These are phyloP conservation scores for Cutaneotrichosporon sp. DNA, from an alignment of 1,284 basidiomycete genomes.

Conservation along the genomic window DNA sequence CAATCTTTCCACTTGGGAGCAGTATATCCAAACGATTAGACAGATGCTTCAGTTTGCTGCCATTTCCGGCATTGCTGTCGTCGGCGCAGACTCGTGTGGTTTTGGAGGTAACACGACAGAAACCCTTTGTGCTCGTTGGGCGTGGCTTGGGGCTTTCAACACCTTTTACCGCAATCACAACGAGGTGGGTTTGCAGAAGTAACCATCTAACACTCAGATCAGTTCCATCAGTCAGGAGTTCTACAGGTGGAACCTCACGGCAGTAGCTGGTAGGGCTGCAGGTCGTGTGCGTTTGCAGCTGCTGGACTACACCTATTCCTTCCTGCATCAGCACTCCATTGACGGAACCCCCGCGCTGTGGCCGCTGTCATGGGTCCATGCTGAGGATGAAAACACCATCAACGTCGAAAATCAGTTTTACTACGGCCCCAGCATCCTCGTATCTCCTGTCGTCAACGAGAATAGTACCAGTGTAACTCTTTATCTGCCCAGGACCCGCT, in stretches of 20 bases:
- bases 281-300: conserved; percentile 56
- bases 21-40: conserved; percentile 10
- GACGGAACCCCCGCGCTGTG: conserved; percentile 56
- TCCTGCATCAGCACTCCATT: conserved; percentile 57
- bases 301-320: conserved; percentile 66
- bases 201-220: not conserved
- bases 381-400: conserved; percentile 62
- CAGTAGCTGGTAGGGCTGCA: conserved; percentile 61
- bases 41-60: conserved; percentile 17
- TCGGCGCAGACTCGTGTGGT: conserved; percentile 63
- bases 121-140: conserved; percentile 72
- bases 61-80: conserved; percentile 50
- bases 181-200: conserved; percentile 5
- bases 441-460: conserved; percentile 65
- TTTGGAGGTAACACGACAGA: conserved; percentile 64
- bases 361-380: conserved; percentile 66
- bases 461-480: conserved; percentile 55
- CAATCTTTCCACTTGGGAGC: conserved; percentile 56
- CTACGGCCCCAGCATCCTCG: conserved; percentile 62
- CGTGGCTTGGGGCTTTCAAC: conserved; percentile 55
- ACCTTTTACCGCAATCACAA: conserved; percentile 45
- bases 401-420: conserved; percentile 64
- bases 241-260: conserved; percentile 68
- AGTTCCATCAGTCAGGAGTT: conserved; percentile 56
- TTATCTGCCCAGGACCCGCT: conserved; percentile 50